Base-by-base conservation (phyloP, 345 rosid genomes). In the Brassica incana region DNA sequence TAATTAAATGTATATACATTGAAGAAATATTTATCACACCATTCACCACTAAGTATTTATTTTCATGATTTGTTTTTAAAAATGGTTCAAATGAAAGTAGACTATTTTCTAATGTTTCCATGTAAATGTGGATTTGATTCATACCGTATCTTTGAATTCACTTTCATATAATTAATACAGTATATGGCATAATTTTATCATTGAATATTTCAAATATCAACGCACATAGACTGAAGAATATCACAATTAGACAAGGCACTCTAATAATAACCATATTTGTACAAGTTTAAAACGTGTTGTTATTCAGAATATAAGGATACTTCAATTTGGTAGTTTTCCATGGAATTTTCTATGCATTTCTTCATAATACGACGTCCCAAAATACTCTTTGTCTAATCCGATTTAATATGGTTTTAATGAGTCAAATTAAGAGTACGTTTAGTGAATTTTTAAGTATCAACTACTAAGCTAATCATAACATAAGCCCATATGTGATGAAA, bases 371-470 rank as follows among this genome's bases (percentile, higher is more conserved):
- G 11, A 52, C 60, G 50, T 56, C 80, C 75, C 35, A 11, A 52
- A 52, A 58, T 36, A 72, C 7, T 60, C 6, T 38, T 65, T 6
- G 15, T 20, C 15, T 32, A 62, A 56, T 18, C 56, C 33, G 2
- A 43, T 33, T 66, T 5, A 30, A 30, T 68, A 76, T 14, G 16
- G 23, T 11, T 77, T 77, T 64, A 74, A 62, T 50, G 20, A 74
- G 75, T 80, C 83, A 69, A 74, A 69, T 75, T 50, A 79, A 68
- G 74, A 79, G 73, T 69, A 67, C 65, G 65, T 58, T 59, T 65
- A 77, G 18, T 61, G 15, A 3, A 65, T 12, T 48, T 48, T 45
- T 45, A 45, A 45, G 52, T 52, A 52, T 4, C 4, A 61, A 14
- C 7, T 67, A 61, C 61, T 61, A 69, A 69, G 68, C 78, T 74